phyloP scores from a whole-genome alignment of 2,329 filamentous ascomycete species.

The Fusarium drepaniforme region DNA sequence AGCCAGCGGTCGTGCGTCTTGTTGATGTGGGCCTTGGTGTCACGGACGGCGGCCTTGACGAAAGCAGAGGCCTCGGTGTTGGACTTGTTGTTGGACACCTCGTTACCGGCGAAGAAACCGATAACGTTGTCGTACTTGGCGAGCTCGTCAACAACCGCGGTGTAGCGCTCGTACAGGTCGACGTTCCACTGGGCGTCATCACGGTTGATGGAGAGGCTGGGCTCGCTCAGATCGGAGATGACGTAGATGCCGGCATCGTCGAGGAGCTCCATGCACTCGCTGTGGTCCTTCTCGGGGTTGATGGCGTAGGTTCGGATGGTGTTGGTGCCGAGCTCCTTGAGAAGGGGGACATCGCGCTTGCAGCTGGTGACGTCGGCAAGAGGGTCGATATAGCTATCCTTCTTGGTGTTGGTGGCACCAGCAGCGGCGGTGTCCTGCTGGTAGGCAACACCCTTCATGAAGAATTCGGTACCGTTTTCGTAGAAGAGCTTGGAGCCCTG shows the following conservation, averaged over 20 bases:
- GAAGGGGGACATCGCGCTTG: constrained; percentile 86
- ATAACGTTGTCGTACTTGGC: constrained; percentile 89
- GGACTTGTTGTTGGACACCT: constrained; percentile 89
- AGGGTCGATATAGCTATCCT: constrained; percentile 80
- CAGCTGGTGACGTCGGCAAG: constrained; percentile 79
- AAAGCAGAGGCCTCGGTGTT: constrained; percentile 93
- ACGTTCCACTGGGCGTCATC: constrained; percentile 83
- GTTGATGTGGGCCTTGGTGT: constrained; percentile 95
- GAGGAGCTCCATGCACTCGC: constrained; percentile 85
- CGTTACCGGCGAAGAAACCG: constrained; percentile 98
- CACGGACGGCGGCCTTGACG: constrained; percentile 97
- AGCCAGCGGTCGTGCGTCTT: constrained; percentile 80
- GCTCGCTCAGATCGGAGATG: constrained; percentile 89
- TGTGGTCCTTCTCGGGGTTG: constrained; percentile 83
- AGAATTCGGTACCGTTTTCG: constrained; percentile 76
- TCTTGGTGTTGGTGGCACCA: constrained; percentile 59
- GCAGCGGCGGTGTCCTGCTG: constrained; percentile 80
- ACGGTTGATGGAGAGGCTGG: constrained; percentile 86
- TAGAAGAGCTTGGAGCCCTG: constrained; percentile 91
- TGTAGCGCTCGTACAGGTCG: constrained; percentile 84
- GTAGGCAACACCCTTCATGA: constrained; percentile 94
- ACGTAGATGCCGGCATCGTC: constrained; percentile 93
- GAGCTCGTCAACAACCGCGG: constrained; percentile 83
- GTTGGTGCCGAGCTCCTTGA: constrained; percentile 86
- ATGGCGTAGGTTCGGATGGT: constrained; percentile 96